Conservation (phyloP, 164 flowering plant genomes). For the Annona cherimola region DNA sequence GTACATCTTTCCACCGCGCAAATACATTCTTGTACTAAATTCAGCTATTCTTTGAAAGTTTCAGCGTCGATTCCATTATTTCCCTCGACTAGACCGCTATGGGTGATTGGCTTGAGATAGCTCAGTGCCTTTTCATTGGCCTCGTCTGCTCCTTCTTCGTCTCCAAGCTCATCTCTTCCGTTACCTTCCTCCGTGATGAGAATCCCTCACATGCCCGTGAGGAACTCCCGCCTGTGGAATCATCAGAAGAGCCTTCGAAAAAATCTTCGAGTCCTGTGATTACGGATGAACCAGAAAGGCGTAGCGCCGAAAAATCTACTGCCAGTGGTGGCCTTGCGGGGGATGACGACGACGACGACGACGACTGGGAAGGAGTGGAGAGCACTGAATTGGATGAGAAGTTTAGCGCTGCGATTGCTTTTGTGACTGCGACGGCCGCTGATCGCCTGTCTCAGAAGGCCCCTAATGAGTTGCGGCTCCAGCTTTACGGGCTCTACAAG, state of each 20-base stretch:
- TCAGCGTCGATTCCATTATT: background rate
- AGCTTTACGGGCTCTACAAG: slow-evolving; percentile 87
- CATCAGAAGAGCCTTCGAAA: background rate
- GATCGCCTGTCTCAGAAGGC: slow-evolving; percentile 64
- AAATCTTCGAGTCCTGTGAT: background rate
- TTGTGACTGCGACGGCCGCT: slow-evolving; percentile 85
- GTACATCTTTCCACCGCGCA: background rate
- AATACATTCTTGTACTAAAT: no score
- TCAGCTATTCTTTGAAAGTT: background rate
- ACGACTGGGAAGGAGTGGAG: slow-evolving; percentile 98
- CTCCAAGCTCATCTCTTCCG: slow-evolving; percentile 77
- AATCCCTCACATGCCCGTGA: slow-evolving; percentile 34
- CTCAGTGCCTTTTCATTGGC: slow-evolving; percentile 65
- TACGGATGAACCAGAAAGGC: background rate
- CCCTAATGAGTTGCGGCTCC: slow-evolving; percentile 62
- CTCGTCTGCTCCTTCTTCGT: slow-evolving; percentile 75
- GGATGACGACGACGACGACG: slow-evolving; percentile 39
- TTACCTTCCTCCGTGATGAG: slow-evolving; percentile 58
- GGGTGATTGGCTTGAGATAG: slow-evolving; percentile 68
- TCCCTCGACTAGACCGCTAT: slow-evolving; percentile 9
- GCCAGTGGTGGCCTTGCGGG: slow-evolving; percentile 23
- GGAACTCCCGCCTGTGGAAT: slow-evolving; percentile 25
- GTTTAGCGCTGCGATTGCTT: slow-evolving; percentile 91
- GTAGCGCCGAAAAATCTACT: background rate
- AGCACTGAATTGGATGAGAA: slow-evolving; percentile 85